phyloP scores from a whole-genome alignment of 2,329 filamentous ascomycete species.

The Penicillium sp. region DNA sequence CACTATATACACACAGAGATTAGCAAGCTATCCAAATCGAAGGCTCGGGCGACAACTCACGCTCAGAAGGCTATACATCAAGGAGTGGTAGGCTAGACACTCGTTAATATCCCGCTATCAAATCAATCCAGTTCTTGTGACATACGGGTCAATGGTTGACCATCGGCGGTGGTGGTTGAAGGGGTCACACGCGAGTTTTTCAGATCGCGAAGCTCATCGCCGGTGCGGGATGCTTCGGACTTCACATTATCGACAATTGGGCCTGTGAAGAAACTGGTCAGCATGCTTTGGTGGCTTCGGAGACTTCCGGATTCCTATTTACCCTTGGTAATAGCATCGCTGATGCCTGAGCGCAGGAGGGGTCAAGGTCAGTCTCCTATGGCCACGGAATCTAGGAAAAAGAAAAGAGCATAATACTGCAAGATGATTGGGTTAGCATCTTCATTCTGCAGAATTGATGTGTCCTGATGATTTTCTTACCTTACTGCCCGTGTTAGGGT shows the following conservation, averaged over 20 bases:
- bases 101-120: slow-evolving; percentile 15
- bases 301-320: slow-evolving; percentile 1
- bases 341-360: slow-evolving; percentile 20
- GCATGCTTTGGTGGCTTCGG: slow-evolving; percentile 12
- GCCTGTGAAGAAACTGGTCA: slow-evolving; percentile 36
- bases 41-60: slow-evolving; percentile 39
- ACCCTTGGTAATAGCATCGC: slow-evolving; percentile 31
- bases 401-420: slow-evolving; percentile 17
- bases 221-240: slow-evolving; percentile 56
- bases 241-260: slow-evolving; percentile 59
- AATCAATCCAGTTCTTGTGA: slow-evolving; percentile 11
- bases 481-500: slow-evolving; percentile 44
- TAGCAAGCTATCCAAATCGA: background rate
- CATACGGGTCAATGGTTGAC: slow-evolving; percentile 63
- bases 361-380: slow-evolving; percentile 20
- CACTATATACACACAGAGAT: slow-evolving; percentile 48
- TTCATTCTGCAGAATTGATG: slow-evolving; percentile 2
- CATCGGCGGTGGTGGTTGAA: slow-evolving; percentile 56
- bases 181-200: slow-evolving; percentile 55
- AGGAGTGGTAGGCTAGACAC: slow-evolving; percentile 61
- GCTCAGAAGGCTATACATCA: slow-evolving; percentile 66
- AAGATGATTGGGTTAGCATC: slow-evolving; percentile 14
- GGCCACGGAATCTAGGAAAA: background rate
- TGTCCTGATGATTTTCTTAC: slow-evolving; percentile 24
- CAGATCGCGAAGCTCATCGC: slow-evolving; percentile 59